Percentiles rank a stretch among this genome's conserved stretches.
Conservation (phyloP, 2,329 filamentous ascomycete genomes). For the Neopestalotiopsis sp. region DNA sequence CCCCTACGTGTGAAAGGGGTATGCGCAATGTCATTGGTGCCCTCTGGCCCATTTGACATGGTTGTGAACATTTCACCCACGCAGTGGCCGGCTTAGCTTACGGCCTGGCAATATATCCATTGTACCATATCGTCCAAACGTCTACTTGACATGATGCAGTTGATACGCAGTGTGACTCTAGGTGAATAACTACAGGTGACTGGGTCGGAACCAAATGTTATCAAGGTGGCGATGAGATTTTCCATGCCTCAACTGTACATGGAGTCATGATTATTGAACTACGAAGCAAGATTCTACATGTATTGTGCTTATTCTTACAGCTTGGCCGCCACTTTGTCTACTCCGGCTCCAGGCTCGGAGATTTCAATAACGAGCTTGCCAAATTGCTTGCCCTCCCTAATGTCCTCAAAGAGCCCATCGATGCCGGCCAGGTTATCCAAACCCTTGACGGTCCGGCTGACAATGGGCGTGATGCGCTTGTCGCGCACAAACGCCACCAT, state of each 20-base stretch:
- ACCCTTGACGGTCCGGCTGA: conserved; percentile 76
- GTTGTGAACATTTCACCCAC: background rate
- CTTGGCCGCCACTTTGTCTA: conserved; percentile 40
- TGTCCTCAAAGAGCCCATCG: conserved; percentile 83
- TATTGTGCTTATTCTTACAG: conserved; percentile 36
- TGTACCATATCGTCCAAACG: conserved; percentile 9
- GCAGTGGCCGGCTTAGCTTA: background rate
- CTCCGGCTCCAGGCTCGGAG: conserved; percentile 37
- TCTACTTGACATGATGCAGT: background rate
- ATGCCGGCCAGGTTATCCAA: conserved; percentile 81
- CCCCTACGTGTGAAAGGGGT: conserved; percentile 4
- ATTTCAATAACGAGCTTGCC: conserved; percentile 89
- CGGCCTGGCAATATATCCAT: conserved; percentile 2
- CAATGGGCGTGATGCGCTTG: conserved; percentile 76
- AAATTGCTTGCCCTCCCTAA: conserved; percentile 86
- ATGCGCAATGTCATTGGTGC: background rate
- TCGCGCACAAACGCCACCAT: conserved; percentile 84
- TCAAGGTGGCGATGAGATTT: background rate
- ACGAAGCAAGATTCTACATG: background rate
- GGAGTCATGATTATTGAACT: background rate
- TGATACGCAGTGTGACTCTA: background rate
- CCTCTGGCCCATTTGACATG: background rate
- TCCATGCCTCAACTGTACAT: background rate
- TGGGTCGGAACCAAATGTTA: background rate
- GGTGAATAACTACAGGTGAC: no score